Base-by-base conservation (phyloP, 2,329 filamentous ascomycete species). In the Microdochium nivale region DNA sequence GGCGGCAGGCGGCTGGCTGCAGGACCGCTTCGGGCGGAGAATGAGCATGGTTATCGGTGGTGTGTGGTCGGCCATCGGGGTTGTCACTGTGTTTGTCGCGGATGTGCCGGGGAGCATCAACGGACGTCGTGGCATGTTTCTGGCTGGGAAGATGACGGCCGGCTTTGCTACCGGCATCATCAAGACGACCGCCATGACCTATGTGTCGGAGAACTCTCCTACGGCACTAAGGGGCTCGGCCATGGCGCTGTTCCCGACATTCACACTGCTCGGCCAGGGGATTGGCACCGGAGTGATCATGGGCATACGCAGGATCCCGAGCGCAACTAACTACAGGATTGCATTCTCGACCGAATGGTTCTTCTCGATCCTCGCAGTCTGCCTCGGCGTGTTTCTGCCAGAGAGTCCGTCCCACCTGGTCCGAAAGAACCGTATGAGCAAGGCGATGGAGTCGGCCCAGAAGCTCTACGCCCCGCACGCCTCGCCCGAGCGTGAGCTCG, bases 351-450 rank as follows among this genome's bases (percentile, higher is more conserved):
- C 71, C 0, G 70, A 74, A 53, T 76, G 73, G 72, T 62, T 68
- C 0, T 73, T 70, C 54, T 70, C 71, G 0, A 62, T 67, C 5
- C 54, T 75, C 1, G 69, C 74, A 0, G 60, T 78, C 14, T 3
- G 71, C 19, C 59, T 75, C 16, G 65, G 74, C 0, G 57, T 73
- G 30, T 40, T 74, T 46, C 67, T 80, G 32, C 77, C 77, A 0
- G 77, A 81, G 54, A 76, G 71, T 13, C 78, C 78, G 0, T 66
- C 73, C 0, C 79, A 71, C 53, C 62, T 79, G 1, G 61, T 80
- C 1, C 69, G 74, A 3, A 72, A 69, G 50, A 65, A 63, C 3
- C 60, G 61, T 5, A 59, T 70, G 11, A 63, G 64, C 1, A 59
- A 74, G 47, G 72, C 75, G 1, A 61, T 75, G 53, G 63, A 65